Base-by-base conservation (phyloP, 192 early-diverging fungal genomes). In the Backusella tuberculispora region DNA sequence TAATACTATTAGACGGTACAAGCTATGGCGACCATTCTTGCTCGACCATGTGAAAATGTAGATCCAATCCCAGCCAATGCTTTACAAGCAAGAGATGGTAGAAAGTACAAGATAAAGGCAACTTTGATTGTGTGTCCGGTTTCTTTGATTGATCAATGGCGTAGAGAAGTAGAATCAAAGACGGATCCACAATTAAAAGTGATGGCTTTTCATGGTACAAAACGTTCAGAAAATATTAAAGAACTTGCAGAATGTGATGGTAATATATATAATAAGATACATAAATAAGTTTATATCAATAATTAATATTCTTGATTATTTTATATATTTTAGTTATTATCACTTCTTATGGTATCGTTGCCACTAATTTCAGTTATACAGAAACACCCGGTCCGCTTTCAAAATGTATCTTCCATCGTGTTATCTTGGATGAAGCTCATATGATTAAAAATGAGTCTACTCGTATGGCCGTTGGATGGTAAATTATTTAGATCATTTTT, bases 51-150 rank as follows among this genome's bases (percentile, higher is more conserved):
- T 56, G 10, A n/a, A 42, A 75, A 71, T 24, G 24, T 41, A 26
- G 21, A 66, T 17, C 19, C 37, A 0, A 47, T 12, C 7, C 50
- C 29, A 14, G 43, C 0, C 15, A 47, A n/a, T 1, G 43, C 26
- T 13, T 14, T 10, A 4, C 2, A 37, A 44, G 41, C 24, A 17
- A 24, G 5, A 2, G 75, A 70, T 1, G 69, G 40, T 8, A 72
- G 67, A 12, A 38, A 60, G 1, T 66, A 82, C 24, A 76, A 85
- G 64, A 76, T 81, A 48, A 90, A 90, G 48, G 71, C 85, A 0
- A 94, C 92, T 1, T 83, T 95, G 38, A 75, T 95, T 17, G 82
- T 94, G 1, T 89, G 91, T 5, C 93, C 94, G 1, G 83, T 91
- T 2, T 83, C 90, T 0, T 76, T 93, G 14, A 80, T 95, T 40